These are phyloP conservation scores for Hygrophorus pudorinus DNA, from an alignment of 768 basidiomycete genomes.

Conservation along the genomic window DNA sequence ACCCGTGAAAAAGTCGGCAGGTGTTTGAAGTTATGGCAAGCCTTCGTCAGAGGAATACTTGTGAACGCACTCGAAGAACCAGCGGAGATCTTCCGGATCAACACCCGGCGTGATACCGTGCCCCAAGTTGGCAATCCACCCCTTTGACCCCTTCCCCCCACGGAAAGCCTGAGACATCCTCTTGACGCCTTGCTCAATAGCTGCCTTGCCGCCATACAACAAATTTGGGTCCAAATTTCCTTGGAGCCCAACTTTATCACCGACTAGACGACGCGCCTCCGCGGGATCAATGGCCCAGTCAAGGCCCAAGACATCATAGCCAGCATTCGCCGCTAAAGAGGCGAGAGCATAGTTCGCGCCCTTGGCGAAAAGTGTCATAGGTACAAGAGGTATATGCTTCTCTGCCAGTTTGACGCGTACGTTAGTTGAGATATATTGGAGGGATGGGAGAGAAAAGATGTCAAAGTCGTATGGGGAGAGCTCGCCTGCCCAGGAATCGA, in stretches of 20 bases:
- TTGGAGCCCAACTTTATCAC: conserved; percentile 62
- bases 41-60: conserved; percentile 47
- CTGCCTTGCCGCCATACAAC: conserved; percentile 76
- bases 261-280: conserved; percentile 55
- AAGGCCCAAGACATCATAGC: conserved; percentile 84
- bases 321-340: conserved; percentile 46
- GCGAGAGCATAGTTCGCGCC: conserved; percentile 73
- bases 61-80: conserved; percentile 86
- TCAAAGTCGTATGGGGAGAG: conserved; percentile 82
- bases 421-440: conserved; percentile 58
- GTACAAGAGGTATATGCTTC: conserved; percentile 46
- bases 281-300: conserved; percentile 85
- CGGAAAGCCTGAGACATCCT: conserved; percentile 74
- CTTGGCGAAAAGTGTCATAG: conserved; percentile 92
- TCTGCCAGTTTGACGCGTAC: conserved; percentile 52
- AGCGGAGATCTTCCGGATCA: conserved; percentile 84
- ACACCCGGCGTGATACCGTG: conserved; percentile 97
- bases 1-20: too few species aligned
- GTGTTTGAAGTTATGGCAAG: too few species aligned
- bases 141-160: conserved; percentile 38
- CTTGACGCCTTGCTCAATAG: conserved; percentile 81
- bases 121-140: conserved; percentile 97
- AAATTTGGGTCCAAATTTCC: conserved; percentile 90
- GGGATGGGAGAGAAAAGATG: conserved; percentile 74
- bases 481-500: conserved; percentile 95